phyloP scores from a whole-genome alignment of 164 flowering plant genomes.

The Brasenia schreberi region DNA sequence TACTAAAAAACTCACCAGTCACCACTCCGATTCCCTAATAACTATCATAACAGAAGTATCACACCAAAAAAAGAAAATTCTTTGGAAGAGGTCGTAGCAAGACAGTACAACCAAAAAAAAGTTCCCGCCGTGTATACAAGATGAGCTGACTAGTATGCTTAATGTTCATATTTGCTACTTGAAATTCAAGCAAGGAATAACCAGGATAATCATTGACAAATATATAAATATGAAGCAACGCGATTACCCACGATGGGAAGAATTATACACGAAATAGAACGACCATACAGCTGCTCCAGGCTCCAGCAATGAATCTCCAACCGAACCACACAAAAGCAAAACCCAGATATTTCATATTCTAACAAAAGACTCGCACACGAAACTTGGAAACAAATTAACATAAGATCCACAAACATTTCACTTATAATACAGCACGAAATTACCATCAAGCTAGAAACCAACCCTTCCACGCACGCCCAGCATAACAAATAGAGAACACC shows the following conservation, averaged over 20 bases:
- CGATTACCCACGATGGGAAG: background rate
- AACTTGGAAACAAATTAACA: background rate
- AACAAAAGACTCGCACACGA: background rate
- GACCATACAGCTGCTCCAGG: background rate
- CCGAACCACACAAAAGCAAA: background rate
- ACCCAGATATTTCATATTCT: background rate
- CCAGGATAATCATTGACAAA: background rate
- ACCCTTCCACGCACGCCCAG: background rate
- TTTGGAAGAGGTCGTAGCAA: background rate
- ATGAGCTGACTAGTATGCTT: background rate
- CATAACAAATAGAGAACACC: background rate
- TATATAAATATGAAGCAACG: no score
- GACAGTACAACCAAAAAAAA: background rate
- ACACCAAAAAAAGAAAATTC: background rate
- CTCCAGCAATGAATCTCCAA: background rate
- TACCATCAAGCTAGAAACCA: background rate
- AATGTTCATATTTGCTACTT: background rate
- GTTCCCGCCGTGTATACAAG: background rate
- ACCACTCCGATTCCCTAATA: background rate
- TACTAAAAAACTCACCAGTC: background rate
- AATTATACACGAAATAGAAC: no score
- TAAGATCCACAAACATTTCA: background rate
- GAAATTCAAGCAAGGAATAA: background rate
- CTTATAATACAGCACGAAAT: background rate
- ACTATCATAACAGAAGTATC: background rate